phyloP scores from a whole-genome alignment of 2,329 filamentous ascomycete genomes.

The Plectosphaerella plurivora region DNA sequence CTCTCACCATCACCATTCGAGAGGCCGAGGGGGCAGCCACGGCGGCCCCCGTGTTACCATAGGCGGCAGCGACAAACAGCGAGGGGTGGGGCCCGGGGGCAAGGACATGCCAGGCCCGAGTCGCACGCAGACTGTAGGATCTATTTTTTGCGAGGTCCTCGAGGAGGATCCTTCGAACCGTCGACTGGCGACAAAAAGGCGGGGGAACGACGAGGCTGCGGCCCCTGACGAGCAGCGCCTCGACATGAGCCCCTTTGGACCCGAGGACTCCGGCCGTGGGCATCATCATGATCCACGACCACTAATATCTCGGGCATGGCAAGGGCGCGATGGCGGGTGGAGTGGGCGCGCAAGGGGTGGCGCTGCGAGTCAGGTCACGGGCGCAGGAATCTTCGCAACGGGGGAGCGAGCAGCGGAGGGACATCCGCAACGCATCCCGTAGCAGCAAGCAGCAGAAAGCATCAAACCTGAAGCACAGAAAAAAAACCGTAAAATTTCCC shows the following conservation, averaged over 20 bases:
- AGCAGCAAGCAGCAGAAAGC: conserved; percentile 34
- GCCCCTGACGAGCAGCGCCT: neutral
- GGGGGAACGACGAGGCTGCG: neutral
- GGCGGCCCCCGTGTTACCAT: neutral
- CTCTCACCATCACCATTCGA: conserved; percentile 8
- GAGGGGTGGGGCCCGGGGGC: conserved; percentile 5
- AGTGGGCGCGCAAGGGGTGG: neutral
- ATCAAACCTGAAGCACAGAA: conserved; percentile 10
- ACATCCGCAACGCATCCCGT: conserved; percentile 17
- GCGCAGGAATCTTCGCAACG: conserved; percentile 10
- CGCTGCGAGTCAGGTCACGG: conserved; percentile 1
- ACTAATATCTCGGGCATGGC: conserved; percentile 1
- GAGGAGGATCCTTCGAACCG: neutral
- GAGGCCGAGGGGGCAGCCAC: conserved; percentile 1
- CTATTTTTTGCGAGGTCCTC: neutral
- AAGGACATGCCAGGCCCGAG: neutral
- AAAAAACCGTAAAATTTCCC: conserved; percentile 29
- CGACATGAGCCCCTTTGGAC: neutral
- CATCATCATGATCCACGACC: neutral
- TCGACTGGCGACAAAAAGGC: neutral
- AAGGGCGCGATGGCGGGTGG: conserved; percentile 7
- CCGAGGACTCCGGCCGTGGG: neutral
- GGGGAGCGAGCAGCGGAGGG: conserved; percentile 5
- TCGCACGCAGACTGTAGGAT: conserved; percentile 1
- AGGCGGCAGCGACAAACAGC: conserved; percentile 5